Evolutionary conservation across 176 grass and related monocot genomes (phyloP), one percentile per base, ranked within the genome.

Genomic region (Alopecurus myosuroides): DNA sequence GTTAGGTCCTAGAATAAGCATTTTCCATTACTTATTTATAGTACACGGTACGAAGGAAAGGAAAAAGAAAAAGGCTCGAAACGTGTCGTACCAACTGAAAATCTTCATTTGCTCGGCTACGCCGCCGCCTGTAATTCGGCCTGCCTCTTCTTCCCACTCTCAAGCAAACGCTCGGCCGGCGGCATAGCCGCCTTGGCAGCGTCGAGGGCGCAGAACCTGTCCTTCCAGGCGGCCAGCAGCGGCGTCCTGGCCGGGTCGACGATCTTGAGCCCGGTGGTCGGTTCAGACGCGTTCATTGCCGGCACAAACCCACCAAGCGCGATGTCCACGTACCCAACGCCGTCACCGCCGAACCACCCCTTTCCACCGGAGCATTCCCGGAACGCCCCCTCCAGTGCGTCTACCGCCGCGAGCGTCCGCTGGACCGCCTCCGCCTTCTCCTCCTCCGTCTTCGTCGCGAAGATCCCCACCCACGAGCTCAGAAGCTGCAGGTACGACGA

Each of bases 291-390:
- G 57, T 45, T 68, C 2, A 93, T 85, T 85, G 51, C 81, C 15
- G 80, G 62, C 18, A 93, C 36, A 36, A 72, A 76, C 55, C 91
- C 48, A 25, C 80, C 91, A 2, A 93, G 76, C 11, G 73, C 56
- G 33, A 96, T 30, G 77, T 93, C 94, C 18, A 96, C 50, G 31
- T 83, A 81, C 26, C 89, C 94, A 10, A 89, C 76, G 28, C 23
- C 18, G 10, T 86, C 81, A 23, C 94, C 88, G 22, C 81, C 84
- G 41, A 96, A 96, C 76, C 84, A 91, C 49, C n/a, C 86, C 17
- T 13, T 49, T 3, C 69, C 49, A 1, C 36, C n/a, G 31, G 52
- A 35, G 55, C 68, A 31, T 45, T 87, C 74, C 12, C 36, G 14
- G 11, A 89, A 85, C 2, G 77, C 70, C 22, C 63, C 86, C 55